phyloP scores from a whole-genome alignment of 2,329 filamentous ascomycete species.

The Dactylellina drechsleri region DNA sequence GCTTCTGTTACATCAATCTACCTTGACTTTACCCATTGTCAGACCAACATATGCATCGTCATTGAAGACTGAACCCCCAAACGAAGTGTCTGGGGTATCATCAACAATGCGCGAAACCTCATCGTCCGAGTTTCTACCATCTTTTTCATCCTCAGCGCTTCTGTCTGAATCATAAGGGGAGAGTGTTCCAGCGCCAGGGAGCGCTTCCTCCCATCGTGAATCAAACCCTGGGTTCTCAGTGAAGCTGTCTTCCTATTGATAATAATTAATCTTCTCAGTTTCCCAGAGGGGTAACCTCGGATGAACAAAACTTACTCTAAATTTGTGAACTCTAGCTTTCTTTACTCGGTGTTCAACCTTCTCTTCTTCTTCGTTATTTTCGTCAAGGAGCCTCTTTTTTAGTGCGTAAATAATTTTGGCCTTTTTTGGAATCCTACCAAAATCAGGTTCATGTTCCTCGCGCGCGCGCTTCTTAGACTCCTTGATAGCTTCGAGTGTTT shows the following conservation, averaged over 20 bases:
- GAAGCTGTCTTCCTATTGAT: no score
- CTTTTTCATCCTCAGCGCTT: no score
- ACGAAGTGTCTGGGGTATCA: not conserved
- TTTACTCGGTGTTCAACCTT: conserved; percentile 9
- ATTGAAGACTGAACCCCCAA: not conserved
- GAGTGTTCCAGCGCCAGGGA: no score
- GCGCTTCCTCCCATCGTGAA: no score
- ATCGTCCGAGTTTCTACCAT: no score
- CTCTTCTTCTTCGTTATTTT: no score
- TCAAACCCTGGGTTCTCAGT: no score
- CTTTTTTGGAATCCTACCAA: conserved; percentile 17
- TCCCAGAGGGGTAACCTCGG: not conserved
- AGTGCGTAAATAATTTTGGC: conserved; percentile 11
- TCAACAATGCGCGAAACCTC: not conserved
- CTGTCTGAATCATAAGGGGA: no score
- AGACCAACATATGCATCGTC: not conserved
- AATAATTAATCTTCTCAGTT: no score
- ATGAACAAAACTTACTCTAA: not conserved
- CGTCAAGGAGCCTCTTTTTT: not conserved
- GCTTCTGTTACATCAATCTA: no score
- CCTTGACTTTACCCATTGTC: no score
- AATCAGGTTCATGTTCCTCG: conserved; percentile 11
- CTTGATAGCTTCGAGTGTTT: not conserved
- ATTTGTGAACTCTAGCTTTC: conserved; percentile 8
- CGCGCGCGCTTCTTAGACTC: conserved; percentile 26